phyloP scores from a whole-genome alignment of 2,329 filamentous ascomycete species.

The Aspergillus brasiliensis region DNA sequence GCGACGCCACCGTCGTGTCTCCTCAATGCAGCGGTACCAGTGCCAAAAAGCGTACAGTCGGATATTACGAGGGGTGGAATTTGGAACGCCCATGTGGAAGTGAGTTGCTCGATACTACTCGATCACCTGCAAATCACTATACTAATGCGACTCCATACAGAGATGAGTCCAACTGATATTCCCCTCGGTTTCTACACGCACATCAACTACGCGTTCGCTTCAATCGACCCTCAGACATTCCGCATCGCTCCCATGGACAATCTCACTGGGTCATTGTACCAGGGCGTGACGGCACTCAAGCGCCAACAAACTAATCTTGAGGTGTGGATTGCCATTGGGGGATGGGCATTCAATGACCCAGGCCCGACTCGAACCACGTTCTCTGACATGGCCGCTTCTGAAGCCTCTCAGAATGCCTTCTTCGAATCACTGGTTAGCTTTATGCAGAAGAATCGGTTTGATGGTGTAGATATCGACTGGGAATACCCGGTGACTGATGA shows the following conservation, averaged over 20 bases:
- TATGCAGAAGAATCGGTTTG: conserved; percentile 13
- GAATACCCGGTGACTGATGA: conserved; percentile 19
- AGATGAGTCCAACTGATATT: conserved; percentile 21
- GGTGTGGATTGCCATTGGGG: conserved; percentile 29
- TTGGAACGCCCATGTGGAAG: conserved; percentile 23
- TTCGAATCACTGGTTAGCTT: conserved; percentile 18
- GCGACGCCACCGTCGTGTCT: conserved; percentile 9
- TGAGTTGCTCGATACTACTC: neutral
- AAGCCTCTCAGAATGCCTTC: conserved; percentile 12
- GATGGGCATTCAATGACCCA: conserved; percentile 29
- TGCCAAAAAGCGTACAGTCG: conserved; percentile 24
- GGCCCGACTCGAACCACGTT: conserved; percentile 19
- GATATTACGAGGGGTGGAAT: conserved; percentile 43
- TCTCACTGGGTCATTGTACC: conserved; percentile 19
- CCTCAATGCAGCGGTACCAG: conserved; percentile 12
- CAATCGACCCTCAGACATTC: conserved; percentile 44
- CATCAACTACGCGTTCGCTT: conserved; percentile 47
- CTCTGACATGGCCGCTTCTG: conserved; percentile 19
- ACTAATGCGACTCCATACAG: conserved; percentile 1
- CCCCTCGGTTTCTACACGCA: conserved; percentile 29
- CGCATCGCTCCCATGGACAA: conserved; percentile 28
- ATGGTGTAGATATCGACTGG: conserved; percentile 21
- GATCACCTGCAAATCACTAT: neutral
- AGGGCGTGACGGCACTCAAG: conserved; percentile 38
- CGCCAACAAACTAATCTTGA: conserved; percentile 16